phyloP scores from a whole-genome alignment of 2,329 filamentous ascomycete genomes.

The Cladophialophora carrionii region DNA sequence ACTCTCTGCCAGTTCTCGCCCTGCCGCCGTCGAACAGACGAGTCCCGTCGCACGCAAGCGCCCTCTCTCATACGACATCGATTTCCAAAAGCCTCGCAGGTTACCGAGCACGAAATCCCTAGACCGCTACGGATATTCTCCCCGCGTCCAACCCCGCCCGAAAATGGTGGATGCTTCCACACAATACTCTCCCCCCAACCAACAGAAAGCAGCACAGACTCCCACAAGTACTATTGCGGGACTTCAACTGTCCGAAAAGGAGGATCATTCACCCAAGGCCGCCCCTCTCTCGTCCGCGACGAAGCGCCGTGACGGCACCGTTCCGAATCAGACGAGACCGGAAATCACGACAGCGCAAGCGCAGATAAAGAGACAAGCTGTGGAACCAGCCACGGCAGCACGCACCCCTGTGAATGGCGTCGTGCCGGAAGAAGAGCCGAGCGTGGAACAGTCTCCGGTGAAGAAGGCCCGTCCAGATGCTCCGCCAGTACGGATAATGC shows the following conservation, averaged over 20 bases:
- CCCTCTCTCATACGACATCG: slow-evolving; percentile 21
- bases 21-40: slow-evolving; percentile 15
- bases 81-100: slow-evolving; percentile 20
- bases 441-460: slow-evolving; percentile 24
- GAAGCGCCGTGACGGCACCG: slow-evolving; percentile 11
- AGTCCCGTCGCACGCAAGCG: slow-evolving; percentile 14
- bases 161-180: slow-evolving; percentile 56
- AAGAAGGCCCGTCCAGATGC: slow-evolving; percentile 54
- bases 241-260: slow-evolving; percentile 28
- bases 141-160: slow-evolving; percentile 13
- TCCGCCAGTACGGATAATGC: slow-evolving; percentile 56
- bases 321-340: slow-evolving; percentile 4
- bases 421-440: slow-evolving; percentile 9
- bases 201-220: slow-evolving; percentile 33
- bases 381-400: slow-evolving; percentile 15
- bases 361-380: slow-evolving; percentile 30
- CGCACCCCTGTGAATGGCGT: slow-evolving; percentile 1
- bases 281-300: slow-evolving; percentile 2
- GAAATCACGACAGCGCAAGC: slow-evolving; percentile 4
- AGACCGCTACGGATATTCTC: slow-evolving; percentile 29
- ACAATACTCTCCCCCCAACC: slow-evolving; percentile 53
- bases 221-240: slow-evolving; percentile 46
- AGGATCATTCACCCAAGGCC: slow-evolving; percentile 15
- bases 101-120: slow-evolving; percentile 31
- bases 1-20: slow-evolving; percentile 12